A percentile compares a stretch with the other conserved stretches of the same genome.
These are phyloP conservation scores for Naganishia liquefaciens DNA, from an alignment of 1,284 basidiomycete genomes.

Conservation along the genomic window DNA sequence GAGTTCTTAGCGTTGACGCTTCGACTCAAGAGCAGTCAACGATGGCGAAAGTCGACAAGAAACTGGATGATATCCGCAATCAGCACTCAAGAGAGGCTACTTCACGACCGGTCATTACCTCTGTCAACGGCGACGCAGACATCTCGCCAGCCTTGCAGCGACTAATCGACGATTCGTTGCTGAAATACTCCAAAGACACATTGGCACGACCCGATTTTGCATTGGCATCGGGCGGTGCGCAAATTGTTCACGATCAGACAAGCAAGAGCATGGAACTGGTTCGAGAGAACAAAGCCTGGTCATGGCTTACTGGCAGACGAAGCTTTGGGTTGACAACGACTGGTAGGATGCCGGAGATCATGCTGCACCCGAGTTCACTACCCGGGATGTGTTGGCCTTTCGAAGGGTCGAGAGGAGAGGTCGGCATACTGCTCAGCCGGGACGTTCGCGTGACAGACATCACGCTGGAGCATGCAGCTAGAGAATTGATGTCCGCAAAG, in stretches of 20 bases:
- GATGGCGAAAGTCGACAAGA: neutral
- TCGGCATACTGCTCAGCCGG: slow-evolving; percentile 75
- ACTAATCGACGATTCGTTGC: slow-evolving; percentile 69
- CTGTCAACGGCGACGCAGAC: slow-evolving; percentile 62
- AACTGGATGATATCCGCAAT: neutral
- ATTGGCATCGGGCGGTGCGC: slow-evolving; percentile 75
- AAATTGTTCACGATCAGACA: slow-evolving; percentile 77
- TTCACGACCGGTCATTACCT: slow-evolving; percentile 51
- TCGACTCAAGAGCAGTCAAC: slow-evolving; percentile 10
- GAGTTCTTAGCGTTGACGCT: slow-evolving; percentile 8
- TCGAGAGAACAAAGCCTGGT: slow-evolving; percentile 32
- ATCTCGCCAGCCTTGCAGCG: slow-evolving; percentile 68
- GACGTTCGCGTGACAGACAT: slow-evolving; percentile 71
- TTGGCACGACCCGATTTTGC: slow-evolving; percentile 82
- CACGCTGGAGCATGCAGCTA: slow-evolving; percentile 83
- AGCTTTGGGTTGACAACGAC: slow-evolving; percentile 54
- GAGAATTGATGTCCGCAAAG: slow-evolving; percentile 73
- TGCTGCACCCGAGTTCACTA: slow-evolving; percentile 71
- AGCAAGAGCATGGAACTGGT: slow-evolving; percentile 69
- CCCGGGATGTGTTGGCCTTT: slow-evolving; percentile 94
- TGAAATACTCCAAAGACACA: slow-evolving; percentile 71
- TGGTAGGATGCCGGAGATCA: slow-evolving; percentile 78
- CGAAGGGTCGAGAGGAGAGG: slow-evolving; percentile 69
- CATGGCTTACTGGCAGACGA: slow-evolving; percentile 15
- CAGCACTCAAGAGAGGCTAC: neutral